Conservation (phyloP, 2,329 filamentous ascomycete genomes). For the Alternaria alternata region DNA sequence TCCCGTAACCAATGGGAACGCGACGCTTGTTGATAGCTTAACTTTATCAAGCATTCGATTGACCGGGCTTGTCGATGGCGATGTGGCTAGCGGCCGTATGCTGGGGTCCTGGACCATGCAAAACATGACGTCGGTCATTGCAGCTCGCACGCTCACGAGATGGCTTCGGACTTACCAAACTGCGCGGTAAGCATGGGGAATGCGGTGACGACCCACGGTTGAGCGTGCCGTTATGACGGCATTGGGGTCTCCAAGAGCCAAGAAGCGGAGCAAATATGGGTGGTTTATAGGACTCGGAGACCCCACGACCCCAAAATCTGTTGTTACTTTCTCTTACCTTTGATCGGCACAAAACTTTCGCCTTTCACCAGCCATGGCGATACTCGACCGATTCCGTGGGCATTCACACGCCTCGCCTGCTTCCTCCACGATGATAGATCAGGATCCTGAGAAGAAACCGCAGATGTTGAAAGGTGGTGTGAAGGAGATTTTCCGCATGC, state of each 20-base stretch:
- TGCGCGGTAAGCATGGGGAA: not conserved
- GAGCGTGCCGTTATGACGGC: slow-evolving; percentile 12
- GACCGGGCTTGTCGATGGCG: not conserved
- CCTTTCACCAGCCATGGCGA: slow-evolving; percentile 25
- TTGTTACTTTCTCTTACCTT: not conserved
- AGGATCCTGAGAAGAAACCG: slow-evolving; percentile 41
- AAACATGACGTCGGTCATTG: slow-evolving; percentile 13
- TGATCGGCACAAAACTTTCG: not conserved
- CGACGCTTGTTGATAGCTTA: slow-evolving; percentile 7
- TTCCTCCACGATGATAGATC: slow-evolving; percentile 28
- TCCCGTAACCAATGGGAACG: slow-evolving; percentile 12
- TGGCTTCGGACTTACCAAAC: not conserved
- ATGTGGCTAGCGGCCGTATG: slow-evolving; percentile 2
- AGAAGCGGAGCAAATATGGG: slow-evolving; percentile 10
- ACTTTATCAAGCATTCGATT: slow-evolving; percentile 14
- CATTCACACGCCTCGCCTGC: slow-evolving; percentile 26
- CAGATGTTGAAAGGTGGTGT: slow-evolving; percentile 31
- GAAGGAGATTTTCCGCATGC: slow-evolving; percentile 41
- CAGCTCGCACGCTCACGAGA: not conserved
- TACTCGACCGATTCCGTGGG: slow-evolving; percentile 30
- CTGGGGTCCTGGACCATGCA: not conserved
- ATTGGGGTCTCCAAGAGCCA: slow-evolving; percentile 1
- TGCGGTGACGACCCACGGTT: slow-evolving; percentile 1
- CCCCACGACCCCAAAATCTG: slow-evolving; percentile 2
- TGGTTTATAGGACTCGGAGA: slow-evolving; percentile 11